Base-by-base conservation (phyloP, 345 rosid genomes). In the Salix suchowensis region DNA sequence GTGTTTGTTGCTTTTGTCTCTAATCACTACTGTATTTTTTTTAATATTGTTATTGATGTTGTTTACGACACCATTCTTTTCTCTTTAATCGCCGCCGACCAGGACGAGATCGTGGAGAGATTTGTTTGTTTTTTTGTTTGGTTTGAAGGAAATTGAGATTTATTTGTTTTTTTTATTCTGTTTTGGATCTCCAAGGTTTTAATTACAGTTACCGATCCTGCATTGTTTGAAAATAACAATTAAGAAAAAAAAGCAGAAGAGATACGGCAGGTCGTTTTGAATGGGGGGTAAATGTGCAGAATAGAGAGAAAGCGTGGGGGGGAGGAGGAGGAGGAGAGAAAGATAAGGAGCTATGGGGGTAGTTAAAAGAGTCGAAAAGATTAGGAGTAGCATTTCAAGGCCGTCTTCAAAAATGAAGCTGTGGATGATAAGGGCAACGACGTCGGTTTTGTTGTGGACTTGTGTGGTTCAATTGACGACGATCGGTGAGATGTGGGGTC, bases 401-500 rank as follows among this genome's bases (percentile, higher is more conserved):
- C 24, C 23, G 46, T 19, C 48, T 26, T 87, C 97, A 66, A 86
- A 86, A 74, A 88, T 85, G 90, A 91, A 94, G 84, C 78, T 92
- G 77, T 94, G 99, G 99, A 82, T 92, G 88, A 86, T 94, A 73
- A 88, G 99, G 3, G 99, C 98, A 70, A 85, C 97, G 71, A 89
- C 97, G 0, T 86, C 97, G 67, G 86, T 96, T 80, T 82, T 96
- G 85, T 84, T 96, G 4, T 96, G 99, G 99, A 96, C 98, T 34
- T 96, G 99, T 76, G 74, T 91, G 62, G 97, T 96, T 67, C 99
- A 96, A 76, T 81, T 94, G 83, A 91, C 95, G 75, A 89, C 98
- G 44, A 48, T 96, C 79, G 97, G 98, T 10, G 97, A 92, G 80
- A 86, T 86, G 67, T 91, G 98, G 99, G 95, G 97, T 5, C 97